These are phyloP conservation scores for Teratosphaeria destructans DNA, from an alignment of 2,329 filamentous ascomycete species.

Conservation along the genomic window DNA sequence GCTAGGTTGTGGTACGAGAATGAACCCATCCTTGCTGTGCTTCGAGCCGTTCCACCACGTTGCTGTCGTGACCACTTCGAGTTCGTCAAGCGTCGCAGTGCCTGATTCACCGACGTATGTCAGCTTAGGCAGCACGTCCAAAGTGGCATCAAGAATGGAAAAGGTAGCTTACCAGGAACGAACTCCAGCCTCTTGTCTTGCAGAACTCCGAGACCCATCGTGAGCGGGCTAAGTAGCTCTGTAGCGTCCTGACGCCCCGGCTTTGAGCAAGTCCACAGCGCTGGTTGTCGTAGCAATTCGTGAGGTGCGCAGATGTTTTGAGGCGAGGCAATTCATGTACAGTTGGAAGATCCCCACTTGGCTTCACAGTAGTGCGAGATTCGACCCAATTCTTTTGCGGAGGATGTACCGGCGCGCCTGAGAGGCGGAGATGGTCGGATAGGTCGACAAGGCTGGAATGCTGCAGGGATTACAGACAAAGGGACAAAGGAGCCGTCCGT, in stretches of 20 bases:
- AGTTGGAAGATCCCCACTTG: not conserved
- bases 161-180: constrained; percentile 55
- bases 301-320: not conserved
- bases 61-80: constrained; percentile 11
- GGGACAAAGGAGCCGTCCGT: not conserved
- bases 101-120: constrained; percentile 16
- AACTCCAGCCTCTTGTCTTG: constrained; percentile 55
- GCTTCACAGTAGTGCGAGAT: not conserved
- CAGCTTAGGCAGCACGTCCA: not conserved
- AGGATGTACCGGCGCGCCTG: not conserved
- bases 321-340: not conserved
- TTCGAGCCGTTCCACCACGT: constrained; percentile 6
- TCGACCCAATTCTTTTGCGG: not conserved
- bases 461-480: not conserved
- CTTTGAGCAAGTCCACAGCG: not conserved
- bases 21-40: constrained; percentile 27
- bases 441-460: not conserved
- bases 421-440: not conserved
- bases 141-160: not conserved
- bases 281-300: not conserved
- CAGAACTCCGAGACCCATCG: constrained; percentile 56
- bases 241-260: not conserved
- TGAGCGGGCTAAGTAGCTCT: not conserved
- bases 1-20: constrained; percentile 82
- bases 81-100: constrained; percentile 33